phyloP scores from a whole-genome alignment of 495 filamentous ascomycete genomes.

The Durotheca rogersii region DNA sequence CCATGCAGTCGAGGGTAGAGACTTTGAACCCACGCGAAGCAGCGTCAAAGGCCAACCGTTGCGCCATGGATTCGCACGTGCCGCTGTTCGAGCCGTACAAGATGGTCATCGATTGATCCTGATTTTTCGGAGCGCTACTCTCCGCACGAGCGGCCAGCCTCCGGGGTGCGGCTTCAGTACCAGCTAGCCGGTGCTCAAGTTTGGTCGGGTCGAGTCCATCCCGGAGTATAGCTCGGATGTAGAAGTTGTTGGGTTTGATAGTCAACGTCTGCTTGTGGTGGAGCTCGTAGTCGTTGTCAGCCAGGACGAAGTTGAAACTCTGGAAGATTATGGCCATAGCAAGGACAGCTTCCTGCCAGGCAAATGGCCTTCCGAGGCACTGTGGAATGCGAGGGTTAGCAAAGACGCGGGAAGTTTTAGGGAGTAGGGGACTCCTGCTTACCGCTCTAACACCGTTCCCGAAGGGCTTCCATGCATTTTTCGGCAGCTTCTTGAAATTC shows the following conservation, averaged over 20 bases:
- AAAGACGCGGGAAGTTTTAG: too few species aligned
- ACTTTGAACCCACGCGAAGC: slow-evolving; percentile 59
- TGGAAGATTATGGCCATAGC: slow-evolving; percentile 59
- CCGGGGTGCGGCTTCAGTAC: slow-evolving; percentile 15
- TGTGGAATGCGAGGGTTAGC: too few species aligned
- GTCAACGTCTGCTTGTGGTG: slow-evolving; percentile 71
- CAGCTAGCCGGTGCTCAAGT: slow-evolving; percentile 54
- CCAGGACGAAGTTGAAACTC: slow-evolving; percentile 59
- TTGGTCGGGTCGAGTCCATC: slow-evolving; percentile 58
- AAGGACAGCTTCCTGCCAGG: slow-evolving; percentile 62
- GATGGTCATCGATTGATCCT: slow-evolving; percentile 57
- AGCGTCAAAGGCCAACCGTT: slow-evolving; percentile 61
- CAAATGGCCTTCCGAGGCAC: slow-evolving; percentile 60
- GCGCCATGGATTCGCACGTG: slow-evolving; percentile 71
- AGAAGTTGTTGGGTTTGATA: slow-evolving; percentile 73
- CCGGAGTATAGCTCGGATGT: slow-evolving; percentile 64
- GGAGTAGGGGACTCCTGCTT: slow-evolving; percentile 34
- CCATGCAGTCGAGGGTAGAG: slow-evolving; percentile 54
- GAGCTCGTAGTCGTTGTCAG: slow-evolving; percentile 62
- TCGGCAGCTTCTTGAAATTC: slow-evolving; percentile 56
- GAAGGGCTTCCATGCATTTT: slow-evolving; percentile 59
- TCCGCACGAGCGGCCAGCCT: too few species aligned
- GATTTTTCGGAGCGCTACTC: slow-evolving; percentile 1
- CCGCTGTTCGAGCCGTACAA: slow-evolving; percentile 74
- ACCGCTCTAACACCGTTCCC: slow-evolving; percentile 55